Evolutionary conservation across 768 basidiomycete species (phyloP), one percentile per base, ranked within the genome.

Genomic region (Agaricus subrufescens): DNA sequence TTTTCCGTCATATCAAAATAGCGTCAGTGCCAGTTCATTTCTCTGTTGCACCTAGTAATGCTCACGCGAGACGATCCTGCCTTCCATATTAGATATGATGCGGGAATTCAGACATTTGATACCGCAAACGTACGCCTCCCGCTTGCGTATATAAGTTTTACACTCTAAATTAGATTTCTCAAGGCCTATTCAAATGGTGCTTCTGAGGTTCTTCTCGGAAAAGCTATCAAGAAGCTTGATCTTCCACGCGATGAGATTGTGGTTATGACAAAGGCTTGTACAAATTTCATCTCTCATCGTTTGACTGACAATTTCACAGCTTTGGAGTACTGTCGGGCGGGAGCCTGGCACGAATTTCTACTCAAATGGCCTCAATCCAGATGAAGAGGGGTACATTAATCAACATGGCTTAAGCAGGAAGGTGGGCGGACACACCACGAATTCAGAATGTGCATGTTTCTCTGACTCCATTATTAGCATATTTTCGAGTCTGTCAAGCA

Each of bases 221-320:
- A 86, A 61, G 87, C 83, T 3, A 83, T 92, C 71, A 87, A 86
- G 62, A 63, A 82, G 58, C 75, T 81, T 59, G 66, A 83, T 19
- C 73, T 89, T 11, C 87, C 87, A n/a, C 80, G 89, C 1, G 85
- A 86, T 12, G 81, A 85, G 60, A 82, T 91, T 45, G 89, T 92
- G n/a, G 79, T 92, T 15, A 78, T 91, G 75, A 89, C 90, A 52
- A 91, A 92, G 72, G 82, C 81, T 54, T 60, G 19, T 19, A 25
- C 15, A 23, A 19, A 6, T 45, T 31, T 25, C 8, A 47, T 15
- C 4, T 31, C n/a, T 23, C 19, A 14, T 15, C n/a, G n/a, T 26
- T 29, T 37, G 23, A 50, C 47, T 19, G 38, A 3, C 30, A n/a
- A 10, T 60, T 66, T 59, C 57, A 66, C 38, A 84, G 85, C 58